Conservation (phyloP, 768 basidiomycete species). For the Pisolithus orientalis region DNA sequence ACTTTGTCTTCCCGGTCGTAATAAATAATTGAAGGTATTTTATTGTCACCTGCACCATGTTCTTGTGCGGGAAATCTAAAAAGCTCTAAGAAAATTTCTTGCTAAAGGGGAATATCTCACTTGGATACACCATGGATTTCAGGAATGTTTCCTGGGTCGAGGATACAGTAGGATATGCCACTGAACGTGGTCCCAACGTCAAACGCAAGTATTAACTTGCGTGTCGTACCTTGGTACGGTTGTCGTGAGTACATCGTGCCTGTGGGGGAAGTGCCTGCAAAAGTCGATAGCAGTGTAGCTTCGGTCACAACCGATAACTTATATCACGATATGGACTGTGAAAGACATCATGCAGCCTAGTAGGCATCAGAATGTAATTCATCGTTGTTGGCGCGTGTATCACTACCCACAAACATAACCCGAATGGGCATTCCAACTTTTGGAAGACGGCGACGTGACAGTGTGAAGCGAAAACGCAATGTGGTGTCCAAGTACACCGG, state of each 20-base stretch:
- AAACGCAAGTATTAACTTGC: conserved; percentile 29
- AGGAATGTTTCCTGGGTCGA: conserved; percentile 29
- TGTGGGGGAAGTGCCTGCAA: not conserved
- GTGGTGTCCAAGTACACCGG: too few relatives aligned
- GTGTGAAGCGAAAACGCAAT: too few relatives aligned
- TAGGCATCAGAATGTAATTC: too few relatives aligned
- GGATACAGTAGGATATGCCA: conserved; percentile 33
- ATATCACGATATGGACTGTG: too few relatives aligned
- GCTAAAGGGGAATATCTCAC: conserved; percentile 5
- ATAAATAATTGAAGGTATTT: conserved; percentile 39
- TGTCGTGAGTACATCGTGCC: conserved; percentile 22
- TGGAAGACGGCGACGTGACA: too few relatives aligned
- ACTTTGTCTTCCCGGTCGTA: conserved; percentile 34
- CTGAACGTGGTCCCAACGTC: conserved; percentile 33
- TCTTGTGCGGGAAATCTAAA: conserved; percentile 33
- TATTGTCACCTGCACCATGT: conserved; percentile 30
- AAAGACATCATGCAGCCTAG: too few relatives aligned
- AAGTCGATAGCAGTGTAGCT: too few relatives aligned
- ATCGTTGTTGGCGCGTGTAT: too few relatives aligned
- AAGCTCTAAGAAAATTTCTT: not conserved
- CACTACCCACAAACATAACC: too few relatives aligned
- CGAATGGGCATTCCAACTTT: too few relatives aligned
- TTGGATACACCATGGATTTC: conserved; percentile 17
- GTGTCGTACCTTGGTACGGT: conserved; percentile 28
- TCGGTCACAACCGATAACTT: too few relatives aligned